A percentile compares a stretch with the other conserved stretches of the same genome.
Evolutionary conservation across 495 filamentous ascomycete species (phyloP).

Genomic region (Lophiostoma macrostomum): DNA sequence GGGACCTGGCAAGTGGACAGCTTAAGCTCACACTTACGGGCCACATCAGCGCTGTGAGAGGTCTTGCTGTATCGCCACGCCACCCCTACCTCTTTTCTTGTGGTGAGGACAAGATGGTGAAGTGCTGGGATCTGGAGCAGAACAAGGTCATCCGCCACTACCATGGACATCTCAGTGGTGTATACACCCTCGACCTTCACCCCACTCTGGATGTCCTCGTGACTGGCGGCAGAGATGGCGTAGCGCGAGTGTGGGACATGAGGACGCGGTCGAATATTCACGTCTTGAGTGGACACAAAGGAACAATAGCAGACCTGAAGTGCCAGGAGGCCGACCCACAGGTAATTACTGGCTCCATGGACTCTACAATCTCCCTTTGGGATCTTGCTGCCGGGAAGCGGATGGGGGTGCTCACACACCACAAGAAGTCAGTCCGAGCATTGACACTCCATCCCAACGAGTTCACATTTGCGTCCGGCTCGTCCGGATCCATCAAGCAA

Average conservation of each 20-base stretch:
- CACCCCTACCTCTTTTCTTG: constrained; percentile 98
- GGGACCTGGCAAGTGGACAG: constrained; percentile 85
- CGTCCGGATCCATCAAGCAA: constrained; percentile 93
- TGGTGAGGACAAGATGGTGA: constrained; percentile 99
- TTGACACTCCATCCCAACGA: constrained; percentile 84
- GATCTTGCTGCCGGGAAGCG: constrained; percentile 95
- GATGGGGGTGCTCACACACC: constrained; percentile 93
- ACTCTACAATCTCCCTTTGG: constrained; percentile 91
- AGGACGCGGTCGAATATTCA: constrained; percentile 92
- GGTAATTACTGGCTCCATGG: constrained; percentile 85
- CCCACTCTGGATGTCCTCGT: constrained; percentile 92
- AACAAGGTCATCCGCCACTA: constrained; percentile 99
- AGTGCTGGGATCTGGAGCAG: constrained; percentile 98
- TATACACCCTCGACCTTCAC: constrained; percentile 87
- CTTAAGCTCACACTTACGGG: constrained; percentile 87
- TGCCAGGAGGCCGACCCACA: constrained; percentile 97
- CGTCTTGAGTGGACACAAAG: constrained; percentile 81
- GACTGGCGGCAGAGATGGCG: constrained; percentile 92
- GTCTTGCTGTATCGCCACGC: constrained; percentile 85
- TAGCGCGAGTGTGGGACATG: constrained; percentile 98
- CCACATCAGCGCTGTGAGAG: constrained; percentile 94
- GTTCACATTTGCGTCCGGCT: constrained; percentile 93
- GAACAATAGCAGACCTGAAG: constrained; percentile 81
- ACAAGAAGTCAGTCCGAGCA: constrained; percentile 94
- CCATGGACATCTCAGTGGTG: constrained; percentile 94